Evolutionary conservation across 2,329 filamentous ascomycete species (phyloP), one percentile per base, ranked within the genome.

Genomic region (Colletotrichum tropicale): DNA sequence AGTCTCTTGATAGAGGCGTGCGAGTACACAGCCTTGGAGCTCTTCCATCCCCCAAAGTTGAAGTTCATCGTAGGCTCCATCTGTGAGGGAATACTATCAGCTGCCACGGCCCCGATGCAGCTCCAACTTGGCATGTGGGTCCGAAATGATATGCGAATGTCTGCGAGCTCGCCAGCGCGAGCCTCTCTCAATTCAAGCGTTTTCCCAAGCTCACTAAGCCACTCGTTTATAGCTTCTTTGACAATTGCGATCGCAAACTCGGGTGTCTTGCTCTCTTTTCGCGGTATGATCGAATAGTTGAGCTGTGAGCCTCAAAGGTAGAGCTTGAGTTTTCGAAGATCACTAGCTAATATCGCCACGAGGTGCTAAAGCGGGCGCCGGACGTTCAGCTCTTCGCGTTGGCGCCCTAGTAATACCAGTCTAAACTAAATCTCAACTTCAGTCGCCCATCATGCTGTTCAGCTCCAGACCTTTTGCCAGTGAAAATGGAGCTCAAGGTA

Each of bases 401-500:
- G 38, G 38, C 38, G 38, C 3, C 18, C 38, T 43, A 43, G 38
- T 43, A 43, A 2, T 43, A 43, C 38, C 5, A 43, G 38, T 43
- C 38, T 43, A 12, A 43, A 43, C 38, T 43, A 12, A 43, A 12
- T n/a, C 18, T 43, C 9, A 43, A 43, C 38, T n/a, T 43, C 38
- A 43, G 38, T 43, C 18, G 18, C 38, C 38, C 38, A 43, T 43
- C 5, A 43, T n/a, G 38, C 18, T 12, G 18, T 7, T 43, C 38
- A 43, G 18, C 38, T n/a, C 38, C 38, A n/a, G 9, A 18, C 5
- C 18, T 43, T 43, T 6, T n/a, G 18, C 38, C 18, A 43, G 18
- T 4, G 0, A 43, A 43, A 7, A n/a, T 6, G 1, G 38, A 43
- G 18, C 38, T n/a, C 1, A 6, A 43, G 18, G 9, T 7, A 2